Percentiles rank a stretch among this genome's conserved stretches.
phyloP scores from a whole-genome alignment of 1,139 yeast genomes.

The Yamadazyma dushanensis region DNA sequence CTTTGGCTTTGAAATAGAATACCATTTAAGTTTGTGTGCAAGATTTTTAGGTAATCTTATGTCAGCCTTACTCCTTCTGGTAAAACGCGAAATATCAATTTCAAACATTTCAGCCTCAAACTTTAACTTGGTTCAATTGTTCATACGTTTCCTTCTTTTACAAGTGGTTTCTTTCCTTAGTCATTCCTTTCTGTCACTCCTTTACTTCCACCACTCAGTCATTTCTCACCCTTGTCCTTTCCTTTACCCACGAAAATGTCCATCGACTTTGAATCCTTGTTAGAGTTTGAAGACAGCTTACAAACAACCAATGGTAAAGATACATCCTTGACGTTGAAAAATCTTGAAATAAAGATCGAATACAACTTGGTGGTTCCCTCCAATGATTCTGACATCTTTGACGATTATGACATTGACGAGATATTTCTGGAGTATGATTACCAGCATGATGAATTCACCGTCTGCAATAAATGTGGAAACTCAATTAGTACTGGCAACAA shows the following conservation, averaged over 20 bases:
- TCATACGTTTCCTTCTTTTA: background rate
- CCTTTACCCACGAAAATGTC: constrained; percentile 3
- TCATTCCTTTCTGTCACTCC: constrained; percentile 3
- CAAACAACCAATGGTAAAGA: constrained; percentile 21
- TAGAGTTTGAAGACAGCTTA: constrained; percentile 47
- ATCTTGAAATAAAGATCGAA: constrained; percentile 35
- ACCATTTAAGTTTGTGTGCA: constrained; percentile 44
- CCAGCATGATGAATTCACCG: constrained; percentile 34
- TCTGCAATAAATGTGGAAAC: constrained; percentile 27
- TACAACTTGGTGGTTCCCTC: constrained; percentile 13
- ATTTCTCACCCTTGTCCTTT: background rate
- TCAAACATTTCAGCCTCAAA: constrained; percentile 3
- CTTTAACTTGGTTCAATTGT: too few relatives aligned
- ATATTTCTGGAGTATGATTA: constrained; percentile 26
- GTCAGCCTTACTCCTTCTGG: constrained; percentile 1
- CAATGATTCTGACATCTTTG: constrained; percentile 6
- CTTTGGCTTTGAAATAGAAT: constrained; percentile 50
- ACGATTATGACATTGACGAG: constrained; percentile 10
- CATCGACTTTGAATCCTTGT: constrained; percentile 35
- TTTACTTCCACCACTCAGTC: background rate
- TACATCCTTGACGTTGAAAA: constrained; percentile 27
- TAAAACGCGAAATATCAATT: background rate
- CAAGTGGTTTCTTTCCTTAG: background rate
- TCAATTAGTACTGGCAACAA: constrained; percentile 6
- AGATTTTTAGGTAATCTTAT: background rate